Conservation (phyloP, 768 basidiomycete species). For the Pleurotus giganteus region DNA sequence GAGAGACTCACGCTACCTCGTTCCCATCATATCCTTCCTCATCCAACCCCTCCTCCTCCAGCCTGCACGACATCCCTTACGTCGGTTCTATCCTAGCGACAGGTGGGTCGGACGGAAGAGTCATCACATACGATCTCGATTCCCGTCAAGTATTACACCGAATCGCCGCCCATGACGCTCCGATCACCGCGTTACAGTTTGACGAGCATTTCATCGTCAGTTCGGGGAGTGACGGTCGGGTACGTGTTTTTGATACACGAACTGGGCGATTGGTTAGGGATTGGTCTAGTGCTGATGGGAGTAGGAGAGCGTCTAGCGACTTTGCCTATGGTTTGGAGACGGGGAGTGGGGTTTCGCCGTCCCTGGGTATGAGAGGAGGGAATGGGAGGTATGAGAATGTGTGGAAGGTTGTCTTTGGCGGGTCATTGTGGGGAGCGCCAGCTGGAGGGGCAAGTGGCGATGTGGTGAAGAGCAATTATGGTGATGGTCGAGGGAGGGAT, state of each 20-base stretch:
- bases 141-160: constrained; percentile 51
- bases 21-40: neutral
- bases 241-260: constrained; percentile 65
- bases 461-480: constrained; percentile 4
- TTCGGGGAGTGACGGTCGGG: constrained; percentile 83
- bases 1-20: constrained; percentile 27
- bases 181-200: constrained; percentile 85
- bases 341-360: constrained; percentile 11
- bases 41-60: constrained; percentile 53
- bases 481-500: constrained; percentile 39
- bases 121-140: constrained; percentile 40
- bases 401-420: constrained; percentile 81
- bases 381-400: constrained; percentile 76
- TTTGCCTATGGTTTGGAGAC: neutral
- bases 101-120: constrained; percentile 84
- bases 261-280: constrained; percentile 43
- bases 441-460: constrained; percentile 12
- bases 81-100: constrained; percentile 56
- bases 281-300: neutral
- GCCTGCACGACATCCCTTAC: constrained; percentile 27
- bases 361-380: constrained; percentile 57
- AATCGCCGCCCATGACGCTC: constrained; percentile 86
- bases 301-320: neutral
- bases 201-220: constrained; percentile 80
- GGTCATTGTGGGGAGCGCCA: constrained; percentile 19